Conservation (phyloP, 352 stramenopile species). For the Pythium phragmiticola region DNA sequence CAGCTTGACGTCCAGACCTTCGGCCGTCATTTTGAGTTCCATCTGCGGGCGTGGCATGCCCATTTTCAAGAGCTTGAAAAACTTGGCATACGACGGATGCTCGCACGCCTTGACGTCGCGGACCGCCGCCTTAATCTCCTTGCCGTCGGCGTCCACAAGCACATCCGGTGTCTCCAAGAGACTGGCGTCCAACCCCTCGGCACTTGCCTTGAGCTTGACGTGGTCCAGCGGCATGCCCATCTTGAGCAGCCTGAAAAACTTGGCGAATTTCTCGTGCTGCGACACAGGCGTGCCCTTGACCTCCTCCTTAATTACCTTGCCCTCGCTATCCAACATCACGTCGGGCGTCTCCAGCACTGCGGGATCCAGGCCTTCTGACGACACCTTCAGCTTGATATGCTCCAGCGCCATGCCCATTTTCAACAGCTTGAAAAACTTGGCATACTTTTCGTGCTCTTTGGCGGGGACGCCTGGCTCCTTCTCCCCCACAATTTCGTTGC, state of each 20-base stretch:
- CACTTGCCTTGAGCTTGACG: slow-evolving; percentile 86
- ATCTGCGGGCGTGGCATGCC: slow-evolving; percentile 71
- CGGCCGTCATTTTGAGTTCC: slow-evolving; percentile 68
- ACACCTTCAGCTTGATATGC: slow-evolving; percentile 75
- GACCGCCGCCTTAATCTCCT: slow-evolving; percentile 33
- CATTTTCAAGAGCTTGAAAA: slow-evolving; percentile 81
- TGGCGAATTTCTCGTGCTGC: slow-evolving; percentile 83
- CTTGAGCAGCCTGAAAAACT: slow-evolving; percentile 94
- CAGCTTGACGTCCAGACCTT: slow-evolving; percentile 97
- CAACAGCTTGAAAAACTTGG: slow-evolving; percentile 75
- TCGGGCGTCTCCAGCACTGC: slow-evolving; percentile 63
- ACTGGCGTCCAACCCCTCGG: slow-evolving; percentile 59
- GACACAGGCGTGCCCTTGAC: slow-evolving; percentile 42
- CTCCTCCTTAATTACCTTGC: slow-evolving; percentile 29
- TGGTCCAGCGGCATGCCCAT: slow-evolving; percentile 85
- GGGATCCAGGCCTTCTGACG: slow-evolving; percentile 60
- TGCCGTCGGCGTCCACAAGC: slow-evolving; percentile 28
- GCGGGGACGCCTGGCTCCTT: slow-evolving; percentile 30
- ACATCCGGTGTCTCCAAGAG: slow-evolving; percentile 61
- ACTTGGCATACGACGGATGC: slow-evolving; percentile 87
- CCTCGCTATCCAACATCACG: slow-evolving; percentile 23
- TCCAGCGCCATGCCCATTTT: slow-evolving; percentile 80
- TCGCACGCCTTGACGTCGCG: slow-evolving; percentile 54
- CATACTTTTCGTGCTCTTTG: slow-evolving; percentile 89
- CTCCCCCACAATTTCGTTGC: no score